A percentile compares a stretch with the other conserved stretches of the same genome.
These are phyloP conservation scores for Pseudogymnoascus destructans DNA, from an alignment of 2,329 filamentous ascomycete genomes.

Conservation along the genomic window DNA sequence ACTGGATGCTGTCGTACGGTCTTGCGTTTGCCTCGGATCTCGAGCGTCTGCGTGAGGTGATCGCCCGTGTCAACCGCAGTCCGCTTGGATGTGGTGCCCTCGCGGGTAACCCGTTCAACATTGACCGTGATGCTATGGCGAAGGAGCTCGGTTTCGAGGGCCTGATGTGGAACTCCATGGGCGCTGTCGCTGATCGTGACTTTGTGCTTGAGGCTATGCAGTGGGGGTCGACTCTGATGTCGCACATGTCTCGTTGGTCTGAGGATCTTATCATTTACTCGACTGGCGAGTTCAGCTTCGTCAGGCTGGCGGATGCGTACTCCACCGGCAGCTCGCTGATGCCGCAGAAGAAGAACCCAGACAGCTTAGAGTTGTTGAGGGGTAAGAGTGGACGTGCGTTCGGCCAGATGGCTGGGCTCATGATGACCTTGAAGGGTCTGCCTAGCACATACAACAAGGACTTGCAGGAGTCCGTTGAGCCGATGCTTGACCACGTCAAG, in stretches of 20 bases:
- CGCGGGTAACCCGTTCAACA: slow-evolving; percentile 69
- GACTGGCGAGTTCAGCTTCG: slow-evolving; percentile 62
- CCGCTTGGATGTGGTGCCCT: slow-evolving; percentile 36
- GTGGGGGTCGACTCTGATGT: slow-evolving; percentile 67
- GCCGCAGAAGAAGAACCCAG: slow-evolving; percentile 77
- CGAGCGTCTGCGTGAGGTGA: slow-evolving; percentile 58
- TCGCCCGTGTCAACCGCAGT: slow-evolving; percentile 54
- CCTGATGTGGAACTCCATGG: slow-evolving; percentile 65
- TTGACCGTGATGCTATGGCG: slow-evolving; percentile 68
- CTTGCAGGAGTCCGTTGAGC: slow-evolving; percentile 72
- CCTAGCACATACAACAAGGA: slow-evolving; percentile 85
- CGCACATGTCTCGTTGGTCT: slow-evolving; percentile 66
- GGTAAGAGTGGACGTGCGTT: slow-evolving; percentile 67
- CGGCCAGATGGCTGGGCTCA: slow-evolving; percentile 68
- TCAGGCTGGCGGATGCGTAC: slow-evolving; percentile 66
- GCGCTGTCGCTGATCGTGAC: slow-evolving; percentile 62
- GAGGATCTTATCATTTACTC: slow-evolving; percentile 82
- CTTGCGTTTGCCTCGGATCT: slow-evolving; percentile 58
- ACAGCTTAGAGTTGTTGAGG: slow-evolving; percentile 60
- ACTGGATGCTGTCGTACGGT: slow-evolving; percentile 65
- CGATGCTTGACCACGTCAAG: slow-evolving; percentile 74
- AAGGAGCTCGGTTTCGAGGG: slow-evolving; percentile 69
- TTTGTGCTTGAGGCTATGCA: slow-evolving; percentile 73
- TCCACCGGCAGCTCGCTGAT: slow-evolving; percentile 64
- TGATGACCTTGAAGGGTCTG: slow-evolving; percentile 58